Evolutionary conservation across 768 basidiomycete species (phyloP).

Genomic region (Boletus edulis): DNA sequence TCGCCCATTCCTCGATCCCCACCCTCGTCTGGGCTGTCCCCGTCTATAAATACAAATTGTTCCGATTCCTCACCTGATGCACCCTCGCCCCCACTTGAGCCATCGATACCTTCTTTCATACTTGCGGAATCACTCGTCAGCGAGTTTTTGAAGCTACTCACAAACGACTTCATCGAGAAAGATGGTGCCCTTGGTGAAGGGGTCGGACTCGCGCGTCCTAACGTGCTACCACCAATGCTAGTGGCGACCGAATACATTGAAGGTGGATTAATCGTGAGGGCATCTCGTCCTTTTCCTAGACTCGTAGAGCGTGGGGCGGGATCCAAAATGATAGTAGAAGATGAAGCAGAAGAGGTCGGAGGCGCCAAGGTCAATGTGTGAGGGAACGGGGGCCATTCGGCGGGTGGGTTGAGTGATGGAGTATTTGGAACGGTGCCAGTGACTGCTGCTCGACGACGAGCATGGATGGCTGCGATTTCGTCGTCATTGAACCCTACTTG

Average conservation of each 20-base stretch:
- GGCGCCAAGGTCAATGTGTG: not conserved
- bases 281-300: constrained; percentile 7
- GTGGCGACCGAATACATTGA: constrained; percentile 12
- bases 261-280: constrained; percentile 8
- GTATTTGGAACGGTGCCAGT: not conserved
- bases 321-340: constrained; percentile 13
- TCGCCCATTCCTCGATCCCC: constrained; percentile 11
- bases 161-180: constrained; percentile 22
- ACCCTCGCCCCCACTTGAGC: not conserved
- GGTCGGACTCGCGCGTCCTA: not conserved
- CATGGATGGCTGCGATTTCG: constrained; percentile 61
- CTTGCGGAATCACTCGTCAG: constrained; percentile 14
- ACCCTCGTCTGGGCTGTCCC: constrained; percentile 4
- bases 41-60: constrained; percentile 29
- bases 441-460: constrained; percentile 30
- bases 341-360: constrained; percentile 22
- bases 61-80: constrained; percentile 15
- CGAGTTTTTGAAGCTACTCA: constrained; percentile 20
- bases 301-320: constrained; percentile 28
- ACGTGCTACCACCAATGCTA: constrained; percentile 1
- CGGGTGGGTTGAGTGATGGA: constrained; percentile 6
- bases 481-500: constrained; percentile 65
- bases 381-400: constrained; percentile 15
- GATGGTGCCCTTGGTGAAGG: constrained; percentile 21
- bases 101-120: not conserved